A percentile compares a stretch with the other conserved stretches of the same genome.
Conservation (phyloP, 2,329 filamentous ascomycete genomes). For the Emmonsiellopsis sp. region DNA sequence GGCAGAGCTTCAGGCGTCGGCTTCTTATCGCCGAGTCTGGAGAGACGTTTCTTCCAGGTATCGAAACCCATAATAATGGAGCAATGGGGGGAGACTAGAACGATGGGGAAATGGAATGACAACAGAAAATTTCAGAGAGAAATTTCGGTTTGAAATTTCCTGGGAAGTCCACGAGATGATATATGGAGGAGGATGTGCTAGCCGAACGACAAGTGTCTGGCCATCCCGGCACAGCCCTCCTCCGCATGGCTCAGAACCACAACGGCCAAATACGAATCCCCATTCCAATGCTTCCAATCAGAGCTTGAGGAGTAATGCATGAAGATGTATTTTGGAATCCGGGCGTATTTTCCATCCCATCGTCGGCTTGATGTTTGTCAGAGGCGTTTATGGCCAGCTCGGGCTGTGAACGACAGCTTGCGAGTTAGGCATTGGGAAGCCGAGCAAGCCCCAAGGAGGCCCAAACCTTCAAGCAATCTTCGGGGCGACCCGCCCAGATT, state of each 20-base stretch:
- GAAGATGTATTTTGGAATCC: no score
- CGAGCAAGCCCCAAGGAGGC: no score
- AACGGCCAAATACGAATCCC: neutral
- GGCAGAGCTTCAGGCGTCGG: neutral
- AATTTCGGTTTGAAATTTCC: no score
- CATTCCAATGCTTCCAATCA: neutral
- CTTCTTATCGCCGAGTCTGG: neutral
- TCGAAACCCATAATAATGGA: neutral
- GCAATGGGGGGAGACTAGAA: neutral
- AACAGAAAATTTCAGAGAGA: neutral
- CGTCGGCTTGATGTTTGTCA: no score
- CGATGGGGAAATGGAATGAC: neutral
- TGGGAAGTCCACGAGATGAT: no score
- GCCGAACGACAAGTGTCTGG: neutral
- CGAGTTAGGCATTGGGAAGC: no score
- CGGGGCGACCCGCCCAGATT: no score
- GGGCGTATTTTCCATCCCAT: no score
- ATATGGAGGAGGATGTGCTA: no score
- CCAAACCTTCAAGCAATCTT: no score
- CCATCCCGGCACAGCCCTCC: neutral
- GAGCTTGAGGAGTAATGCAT: neutral
- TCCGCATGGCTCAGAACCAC: neutral
- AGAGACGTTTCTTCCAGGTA: conserved; percentile 2
- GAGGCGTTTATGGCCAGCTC: no score
- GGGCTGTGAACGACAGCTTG: no score